Conservation (phyloP, 2,329 filamentous ascomycete genomes). For the Ambrosiella xylebori region DNA sequence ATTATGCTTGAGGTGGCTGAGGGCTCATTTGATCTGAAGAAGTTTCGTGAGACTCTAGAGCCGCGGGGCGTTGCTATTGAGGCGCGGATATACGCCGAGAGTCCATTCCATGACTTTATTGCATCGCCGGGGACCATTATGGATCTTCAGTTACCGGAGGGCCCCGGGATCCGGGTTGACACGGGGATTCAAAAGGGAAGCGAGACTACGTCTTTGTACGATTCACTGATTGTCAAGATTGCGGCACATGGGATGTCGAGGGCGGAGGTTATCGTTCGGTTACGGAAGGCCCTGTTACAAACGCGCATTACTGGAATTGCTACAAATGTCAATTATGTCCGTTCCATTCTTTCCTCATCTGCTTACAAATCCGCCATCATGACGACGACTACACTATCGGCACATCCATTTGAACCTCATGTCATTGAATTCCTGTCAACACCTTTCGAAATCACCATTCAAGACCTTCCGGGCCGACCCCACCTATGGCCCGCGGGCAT, state of each 20-base stretch:
- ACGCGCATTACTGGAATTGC: slow-evolving; percentile 19
- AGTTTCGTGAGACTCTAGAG: slow-evolving; percentile 3
- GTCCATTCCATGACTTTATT: slow-evolving; percentile 46
- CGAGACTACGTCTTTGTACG: slow-evolving; percentile 56
- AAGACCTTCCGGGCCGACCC: slow-evolving; percentile 25
- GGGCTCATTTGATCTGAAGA: slow-evolving; percentile 25
- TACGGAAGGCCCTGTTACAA: slow-evolving; percentile 41
- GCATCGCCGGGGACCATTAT: slow-evolving; percentile 50
- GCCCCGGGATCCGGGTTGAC: slow-evolving; percentile 41
- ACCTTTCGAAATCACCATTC: slow-evolving; percentile 22
- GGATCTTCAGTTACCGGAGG: slow-evolving; percentile 39
- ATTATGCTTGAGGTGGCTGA: slow-evolving; percentile 21
- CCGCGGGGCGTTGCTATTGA: slow-evolving; percentile 54
- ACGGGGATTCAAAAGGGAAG: slow-evolving; percentile 54
- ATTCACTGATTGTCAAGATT: slow-evolving; percentile 61
- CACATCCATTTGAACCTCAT: slow-evolving; percentile 17
- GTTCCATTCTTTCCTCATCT: slow-evolving; percentile 17
- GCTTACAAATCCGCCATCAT: slow-evolving; percentile 18
- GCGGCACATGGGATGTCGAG: slow-evolving; percentile 47
- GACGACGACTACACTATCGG: slow-evolving; percentile 21
- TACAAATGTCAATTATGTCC: slow-evolving; percentile 22
- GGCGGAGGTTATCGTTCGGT: slow-evolving; percentile 43
- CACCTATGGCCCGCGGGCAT: slow-evolving; percentile 24
- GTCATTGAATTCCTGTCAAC: slow-evolving; percentile 23
- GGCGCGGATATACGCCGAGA: slow-evolving; percentile 57